These are phyloP conservation scores for Colletotrichum spaethianum DNA, from an alignment of 2,329 filamentous ascomycete species.

Conservation along the genomic window DNA sequence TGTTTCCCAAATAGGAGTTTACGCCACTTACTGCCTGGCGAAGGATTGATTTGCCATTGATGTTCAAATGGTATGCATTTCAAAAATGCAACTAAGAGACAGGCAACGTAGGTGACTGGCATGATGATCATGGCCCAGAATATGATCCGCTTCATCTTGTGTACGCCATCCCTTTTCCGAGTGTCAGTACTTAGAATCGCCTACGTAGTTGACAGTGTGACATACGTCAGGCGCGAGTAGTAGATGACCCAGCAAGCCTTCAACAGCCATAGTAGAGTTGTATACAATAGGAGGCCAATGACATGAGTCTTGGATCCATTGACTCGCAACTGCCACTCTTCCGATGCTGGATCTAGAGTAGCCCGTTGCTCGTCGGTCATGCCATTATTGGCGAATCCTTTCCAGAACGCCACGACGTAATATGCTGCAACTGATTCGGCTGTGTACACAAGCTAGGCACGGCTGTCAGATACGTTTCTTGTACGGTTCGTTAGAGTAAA, in stretches of 20 bases:
- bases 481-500: neutral
- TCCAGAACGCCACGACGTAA: conserved; percentile 55
- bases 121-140: conserved; percentile 27
- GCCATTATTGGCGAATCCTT: conserved; percentile 63
- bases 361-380: conserved; percentile 64
- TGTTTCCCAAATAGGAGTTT: accelerated
- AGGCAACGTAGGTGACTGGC: conserved; percentile 28
- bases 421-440: conserved; percentile 48
- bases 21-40: conserved; percentile 1
- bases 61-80: conserved; percentile 58
- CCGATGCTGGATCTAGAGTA: conserved; percentile 52
- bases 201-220: neutral
- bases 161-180: conserved; percentile 10
- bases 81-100: conserved; percentile 55
- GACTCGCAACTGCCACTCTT: conserved; percentile 53
- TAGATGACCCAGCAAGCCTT: conserved; percentile 67
- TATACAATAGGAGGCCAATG: conserved; percentile 65
- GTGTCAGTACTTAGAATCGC: neutral
- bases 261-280: conserved; percentile 64
- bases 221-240: conserved; percentile 64
- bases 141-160: conserved; percentile 28
- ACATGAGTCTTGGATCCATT: conserved; percentile 68
- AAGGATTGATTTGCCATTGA: conserved; percentile 65
- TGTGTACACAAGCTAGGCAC: conserved; percentile 7
- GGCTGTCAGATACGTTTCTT: neutral